These are phyloP conservation scores for Cutaneotrichosporon sp. DNA, from an alignment of 1,284 basidiomycete species.

Conservation along the genomic window DNA sequence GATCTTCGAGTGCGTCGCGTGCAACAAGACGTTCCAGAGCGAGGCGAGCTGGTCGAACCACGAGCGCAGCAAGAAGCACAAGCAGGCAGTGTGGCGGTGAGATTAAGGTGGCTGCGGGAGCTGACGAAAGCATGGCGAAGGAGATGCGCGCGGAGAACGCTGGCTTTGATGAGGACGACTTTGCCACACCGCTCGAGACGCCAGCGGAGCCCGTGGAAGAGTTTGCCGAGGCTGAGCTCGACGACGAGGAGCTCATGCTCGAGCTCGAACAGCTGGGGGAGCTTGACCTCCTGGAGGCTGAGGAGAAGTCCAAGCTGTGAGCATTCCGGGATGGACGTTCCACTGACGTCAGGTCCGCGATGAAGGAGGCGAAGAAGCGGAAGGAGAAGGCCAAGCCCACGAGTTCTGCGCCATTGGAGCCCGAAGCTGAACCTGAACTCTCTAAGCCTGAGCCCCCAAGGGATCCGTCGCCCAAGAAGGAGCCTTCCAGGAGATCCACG, in stretches of 20 bases:
- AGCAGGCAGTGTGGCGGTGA: slow-evolving; percentile 76
- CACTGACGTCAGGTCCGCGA: slow-evolving; percentile 8
- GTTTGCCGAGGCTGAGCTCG: slow-evolving; percentile 12
- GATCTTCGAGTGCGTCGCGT: slow-evolving; percentile 91
- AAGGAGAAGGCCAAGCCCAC: slow-evolving; percentile 13
- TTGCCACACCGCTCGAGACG: slow-evolving; percentile 27
- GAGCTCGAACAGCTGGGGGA: slow-evolving; percentile 18
- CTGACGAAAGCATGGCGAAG: slow-evolving; percentile 67
- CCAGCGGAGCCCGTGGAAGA: slow-evolving; percentile 21
- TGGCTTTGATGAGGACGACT: slow-evolving; percentile 22
- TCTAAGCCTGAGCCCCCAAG: slow-evolving; percentile 1
- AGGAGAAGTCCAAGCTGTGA: slow-evolving; percentile 21
- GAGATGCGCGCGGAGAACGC: slow-evolving; percentile 57
- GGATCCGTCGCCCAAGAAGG: background rate
- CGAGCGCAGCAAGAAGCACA: slow-evolving; percentile 92
- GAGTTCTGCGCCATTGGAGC: background rate
- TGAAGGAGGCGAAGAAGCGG: slow-evolving; percentile 18
- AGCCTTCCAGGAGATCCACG: background rate
- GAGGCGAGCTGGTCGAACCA: slow-evolving; percentile 96
- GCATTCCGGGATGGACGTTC: slow-evolving; percentile 2
- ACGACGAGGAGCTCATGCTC: slow-evolving; percentile 30
- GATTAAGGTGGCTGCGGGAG: slow-evolving; percentile 51
- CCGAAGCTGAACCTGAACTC: background rate
- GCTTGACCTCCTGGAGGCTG: slow-evolving; percentile 19
- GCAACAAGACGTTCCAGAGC: slow-evolving; percentile 84